Evolutionary conservation across 768 basidiomycete genomes (phyloP).

Genomic region (Dacryopinax primogenitus): DNA sequence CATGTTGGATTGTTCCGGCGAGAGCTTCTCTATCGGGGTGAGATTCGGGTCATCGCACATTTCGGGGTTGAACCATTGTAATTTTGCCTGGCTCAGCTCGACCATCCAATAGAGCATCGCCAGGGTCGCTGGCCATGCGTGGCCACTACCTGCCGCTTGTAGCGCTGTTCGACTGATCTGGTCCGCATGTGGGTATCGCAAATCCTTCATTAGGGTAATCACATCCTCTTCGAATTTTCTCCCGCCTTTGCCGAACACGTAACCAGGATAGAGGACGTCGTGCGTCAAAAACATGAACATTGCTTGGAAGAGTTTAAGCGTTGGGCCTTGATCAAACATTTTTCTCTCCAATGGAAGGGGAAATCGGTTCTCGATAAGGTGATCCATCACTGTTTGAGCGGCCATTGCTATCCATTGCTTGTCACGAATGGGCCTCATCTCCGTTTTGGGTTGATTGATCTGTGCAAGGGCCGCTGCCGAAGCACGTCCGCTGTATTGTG

Average conservation of each 20-base stretch:
- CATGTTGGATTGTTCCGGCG: constrained; percentile 15
- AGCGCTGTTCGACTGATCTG: constrained; percentile 76
- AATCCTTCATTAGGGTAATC: constrained; percentile 53
- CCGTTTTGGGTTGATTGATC: constrained; percentile 49
- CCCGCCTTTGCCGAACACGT: constrained; percentile 39
- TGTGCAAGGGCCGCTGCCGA: constrained; percentile 33
- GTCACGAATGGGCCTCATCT: constrained; percentile 68
- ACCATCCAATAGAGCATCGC: constrained; percentile 90
- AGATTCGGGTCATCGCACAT: constrained; percentile 25
- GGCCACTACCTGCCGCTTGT: constrained; percentile 74
- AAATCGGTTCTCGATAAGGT: constrained; percentile 32
- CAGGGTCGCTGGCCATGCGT: constrained; percentile 81
- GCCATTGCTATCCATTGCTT: constrained; percentile 57
- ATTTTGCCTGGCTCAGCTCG: constrained; percentile 59
- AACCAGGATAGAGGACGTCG: constrained; percentile 51
- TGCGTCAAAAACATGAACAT: constrained; percentile 70
- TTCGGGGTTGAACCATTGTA: constrained; percentile 24
- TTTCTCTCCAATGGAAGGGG: constrained; percentile 39
- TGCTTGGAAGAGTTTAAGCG: constrained; percentile 70
- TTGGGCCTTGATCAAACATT: constrained; percentile 60
- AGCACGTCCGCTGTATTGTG: constrained; percentile 46
- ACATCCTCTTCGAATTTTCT: constrained; percentile 72
- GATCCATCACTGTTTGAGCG: constrained; percentile 61
- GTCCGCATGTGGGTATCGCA: constrained; percentile 70
- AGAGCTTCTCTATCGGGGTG: constrained; percentile 10